These are phyloP conservation scores for Cryptococcus amylolentus DNA, from an alignment of 1,284 basidiomycete genomes.

Conservation along the genomic window DNA sequence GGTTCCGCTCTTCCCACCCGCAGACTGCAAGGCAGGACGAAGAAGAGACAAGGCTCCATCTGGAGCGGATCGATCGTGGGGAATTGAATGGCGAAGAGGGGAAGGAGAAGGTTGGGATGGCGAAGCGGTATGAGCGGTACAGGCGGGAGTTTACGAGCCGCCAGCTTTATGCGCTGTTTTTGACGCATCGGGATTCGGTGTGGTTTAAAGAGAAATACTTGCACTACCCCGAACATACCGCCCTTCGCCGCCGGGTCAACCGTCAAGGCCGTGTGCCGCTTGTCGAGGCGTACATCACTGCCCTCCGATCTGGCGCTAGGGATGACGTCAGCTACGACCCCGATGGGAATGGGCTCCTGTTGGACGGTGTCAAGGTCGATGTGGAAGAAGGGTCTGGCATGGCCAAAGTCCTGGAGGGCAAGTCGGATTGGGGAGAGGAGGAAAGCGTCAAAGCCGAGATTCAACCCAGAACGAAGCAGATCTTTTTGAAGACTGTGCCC, in stretches of 20 bases:
- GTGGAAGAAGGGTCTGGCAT: conserved; percentile 32
- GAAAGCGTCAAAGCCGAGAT: conserved; percentile 56
- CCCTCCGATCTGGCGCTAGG: conserved; percentile 75
- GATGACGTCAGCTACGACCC: conserved; percentile 58
- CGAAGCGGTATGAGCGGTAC: conserved; percentile 77
- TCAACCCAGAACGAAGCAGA: conserved; percentile 73
- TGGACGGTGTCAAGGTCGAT: conserved; percentile 8
- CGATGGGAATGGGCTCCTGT: conserved; percentile 25
- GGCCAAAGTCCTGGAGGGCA: conserved; percentile 40
- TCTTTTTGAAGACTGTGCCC: conserved; percentile 90
- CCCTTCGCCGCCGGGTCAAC: conserved; percentile 68
- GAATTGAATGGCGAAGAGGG: conserved; percentile 40
- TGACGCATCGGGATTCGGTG: conserved; percentile 80
- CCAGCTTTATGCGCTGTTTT: conserved; percentile 80
- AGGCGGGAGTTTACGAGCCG: conserved; percentile 75
- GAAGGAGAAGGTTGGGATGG: conserved; percentile 63
- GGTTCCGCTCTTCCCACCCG: conserved; percentile 78
- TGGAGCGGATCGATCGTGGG: conserved; percentile 24
- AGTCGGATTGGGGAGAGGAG: conserved; percentile 57
- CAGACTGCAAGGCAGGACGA: conserved; percentile 57
- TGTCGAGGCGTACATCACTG: conserved; percentile 66
- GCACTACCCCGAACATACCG: conserved; percentile 62
- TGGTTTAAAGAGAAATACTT: conserved; percentile 97
- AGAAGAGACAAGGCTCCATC: conserved; percentile 33
- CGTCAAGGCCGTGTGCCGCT: conserved; percentile 75